Conservation (phyloP, 768 basidiomycete species). For the Boletus rubescentipes region DNA sequence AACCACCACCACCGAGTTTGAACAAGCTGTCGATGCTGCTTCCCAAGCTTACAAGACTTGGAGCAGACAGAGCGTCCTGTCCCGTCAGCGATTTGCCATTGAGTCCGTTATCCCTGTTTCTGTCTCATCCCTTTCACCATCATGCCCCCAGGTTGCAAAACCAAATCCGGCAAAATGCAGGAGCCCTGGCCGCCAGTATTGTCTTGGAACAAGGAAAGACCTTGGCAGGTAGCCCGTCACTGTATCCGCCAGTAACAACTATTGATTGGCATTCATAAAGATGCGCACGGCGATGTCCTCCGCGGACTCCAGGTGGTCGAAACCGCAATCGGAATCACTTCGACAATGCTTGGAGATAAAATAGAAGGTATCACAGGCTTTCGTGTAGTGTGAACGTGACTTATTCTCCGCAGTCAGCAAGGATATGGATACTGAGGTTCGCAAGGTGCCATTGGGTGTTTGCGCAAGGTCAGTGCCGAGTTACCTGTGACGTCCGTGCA, state of each 20-base stretch:
- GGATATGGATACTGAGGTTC: constrained; percentile 94
- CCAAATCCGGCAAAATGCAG: constrained; percentile 80
- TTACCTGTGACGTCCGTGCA: neutral
- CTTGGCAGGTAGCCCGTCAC: constrained; percentile 55
- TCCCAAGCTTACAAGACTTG: constrained; percentile 85
- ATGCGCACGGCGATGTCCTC: constrained; percentile 93
- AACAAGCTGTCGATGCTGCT: constrained; percentile 80
- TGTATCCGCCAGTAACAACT: neutral
- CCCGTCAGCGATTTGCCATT: constrained; percentile 83
- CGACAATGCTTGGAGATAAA: constrained; percentile 85
- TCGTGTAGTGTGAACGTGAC: neutral
- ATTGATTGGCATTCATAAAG: constrained; percentile 36
- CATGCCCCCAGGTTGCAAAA: constrained; percentile 67
- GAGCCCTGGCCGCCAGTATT: constrained; percentile 84
- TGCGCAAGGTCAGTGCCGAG: constrained; percentile 53
- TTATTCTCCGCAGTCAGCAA: constrained; percentile 62
- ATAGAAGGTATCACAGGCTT: constrained; percentile 65
- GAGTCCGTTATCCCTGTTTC: constrained; percentile 58
- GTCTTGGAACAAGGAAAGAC: constrained; percentile 98
- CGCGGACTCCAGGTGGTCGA: constrained; percentile 91
- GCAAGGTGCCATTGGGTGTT: constrained; percentile 84
- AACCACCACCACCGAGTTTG: constrained; percentile 78
- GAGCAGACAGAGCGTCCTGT: constrained; percentile 81
- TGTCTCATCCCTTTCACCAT: constrained; percentile 4
- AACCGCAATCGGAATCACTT: constrained; percentile 77